Base-by-base conservation (phyloP, 2,329 filamentous ascomycete genomes). In the Penicillium sp. region DNA sequence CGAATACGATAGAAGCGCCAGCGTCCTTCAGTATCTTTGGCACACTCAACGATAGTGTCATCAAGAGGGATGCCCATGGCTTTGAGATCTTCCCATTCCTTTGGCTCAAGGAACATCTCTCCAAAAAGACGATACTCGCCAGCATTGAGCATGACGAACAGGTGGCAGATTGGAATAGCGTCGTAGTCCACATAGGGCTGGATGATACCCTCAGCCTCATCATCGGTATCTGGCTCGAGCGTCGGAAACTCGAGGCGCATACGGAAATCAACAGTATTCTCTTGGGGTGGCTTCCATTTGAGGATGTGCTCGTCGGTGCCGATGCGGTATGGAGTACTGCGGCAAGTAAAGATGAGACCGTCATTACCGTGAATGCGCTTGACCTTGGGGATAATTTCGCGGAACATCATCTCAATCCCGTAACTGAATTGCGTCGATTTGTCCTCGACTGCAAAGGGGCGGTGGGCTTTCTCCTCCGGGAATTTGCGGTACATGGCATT, bases 261-360 rank as follows among this genome's bases (percentile, higher is more conserved):
- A 40, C 88, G 84, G 73, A 96, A 97, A 72, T 99, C 94, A 64
- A 99, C 86, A 0, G 91, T 96, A 77, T 99, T 99, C 73, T 99
- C 94, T 62, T 90, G 82, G 4, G 91, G 90, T 0, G 93, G 91
- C 76, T 99, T 99, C 94, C 94, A 99, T 74, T 99, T 99, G 37
- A 99, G 80, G 60, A 97, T 99, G 72, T 96, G 88, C 47, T 85
- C 84, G 74, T 99, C 94, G 12, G 94, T 99, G 63, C 94, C 94
- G 62, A 89, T 88, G 65, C 88, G 87, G 78, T 99, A 99, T 10
- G 88, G 83, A 17, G 90, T 91, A 65, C 86, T 88, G 61, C 90
- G 86, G 76, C 93, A 96, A n/a, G 94, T 97, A 75, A 97, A 99
- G 69, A 99, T 96, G 44, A 99, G 82, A 6, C 94, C 94, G 72